Conservation (phyloP, 2,329 filamentous ascomycete species). For the Cadophora gregata region DNA sequence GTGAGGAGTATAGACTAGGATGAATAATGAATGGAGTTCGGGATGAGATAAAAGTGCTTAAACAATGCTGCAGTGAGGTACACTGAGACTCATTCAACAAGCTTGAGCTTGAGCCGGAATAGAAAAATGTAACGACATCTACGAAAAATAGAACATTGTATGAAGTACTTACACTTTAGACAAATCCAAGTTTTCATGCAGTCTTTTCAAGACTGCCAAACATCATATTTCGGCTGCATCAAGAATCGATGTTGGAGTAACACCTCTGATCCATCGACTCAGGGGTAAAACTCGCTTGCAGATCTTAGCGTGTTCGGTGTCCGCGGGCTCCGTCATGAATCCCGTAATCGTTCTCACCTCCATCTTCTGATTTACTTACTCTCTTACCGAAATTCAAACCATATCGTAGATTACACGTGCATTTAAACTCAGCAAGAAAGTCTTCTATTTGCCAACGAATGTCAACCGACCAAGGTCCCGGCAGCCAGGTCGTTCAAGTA, state of each 20-base stretch:
- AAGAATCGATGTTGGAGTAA: no score
- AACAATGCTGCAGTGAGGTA: not conserved
- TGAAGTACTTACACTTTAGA: no score
- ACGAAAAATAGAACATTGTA: no score
- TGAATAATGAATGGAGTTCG: no score
- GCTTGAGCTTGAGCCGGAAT: not conserved
- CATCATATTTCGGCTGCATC: no score
- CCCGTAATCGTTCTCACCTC: not conserved
- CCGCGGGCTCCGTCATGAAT: conserved; percentile 2
- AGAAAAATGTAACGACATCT: not conserved
- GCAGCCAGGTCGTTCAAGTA: not conserved
- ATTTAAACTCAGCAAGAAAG: not conserved
- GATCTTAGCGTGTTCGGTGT: not conserved
- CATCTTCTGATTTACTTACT: not conserved
- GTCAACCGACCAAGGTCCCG: not conserved
- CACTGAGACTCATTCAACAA: no score
- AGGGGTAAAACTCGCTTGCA: conserved; percentile 2
- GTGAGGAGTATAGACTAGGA: no score
- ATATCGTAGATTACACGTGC: conserved; percentile 1
- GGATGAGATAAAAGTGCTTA: not conserved
- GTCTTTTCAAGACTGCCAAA: no score
- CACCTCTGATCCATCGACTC: no score
- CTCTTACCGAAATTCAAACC: not conserved
- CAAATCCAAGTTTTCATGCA: no score
- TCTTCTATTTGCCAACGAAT: not conserved